Percentiles rank a stretch among this genome's conserved stretches.
These are phyloP conservation scores for Candida rishiriensis DNA, from an alignment of 805 yeast genomes.

Conservation along the genomic window DNA sequence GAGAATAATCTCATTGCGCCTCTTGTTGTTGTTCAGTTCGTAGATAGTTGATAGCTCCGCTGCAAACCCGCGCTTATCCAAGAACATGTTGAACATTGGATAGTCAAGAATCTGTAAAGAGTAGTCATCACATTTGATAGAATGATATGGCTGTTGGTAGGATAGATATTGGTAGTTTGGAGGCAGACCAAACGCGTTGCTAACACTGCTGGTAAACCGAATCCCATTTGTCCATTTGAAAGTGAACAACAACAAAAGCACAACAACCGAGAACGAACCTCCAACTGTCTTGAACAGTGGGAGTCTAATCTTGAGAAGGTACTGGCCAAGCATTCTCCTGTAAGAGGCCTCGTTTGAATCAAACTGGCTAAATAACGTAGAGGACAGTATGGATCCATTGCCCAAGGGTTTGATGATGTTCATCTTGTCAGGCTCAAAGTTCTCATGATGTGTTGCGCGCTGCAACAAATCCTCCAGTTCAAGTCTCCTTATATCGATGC, in stretches of 20 bases:
- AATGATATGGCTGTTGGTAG: not conserved
- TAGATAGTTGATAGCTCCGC: conserved; percentile 19
- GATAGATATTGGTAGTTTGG: not conserved
- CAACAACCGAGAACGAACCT: conserved; percentile 25
- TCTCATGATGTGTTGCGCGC: conserved; percentile 13
- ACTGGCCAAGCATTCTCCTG: conserved; percentile 25
- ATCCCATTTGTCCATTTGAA: conserved; percentile 33
- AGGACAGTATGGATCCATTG: conserved; percentile 18
- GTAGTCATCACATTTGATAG: conserved; percentile 1
- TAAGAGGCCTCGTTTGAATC: conserved; percentile 10
- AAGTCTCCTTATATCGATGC: conserved; percentile 60
- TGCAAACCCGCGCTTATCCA: conserved; percentile 28
- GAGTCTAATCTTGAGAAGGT: conserved; percentile 30
- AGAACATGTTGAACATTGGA: conserved; percentile 21
- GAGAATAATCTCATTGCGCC: conserved; percentile 11
- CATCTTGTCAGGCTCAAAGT: conserved; percentile 1
- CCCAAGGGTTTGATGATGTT: conserved; percentile 16
- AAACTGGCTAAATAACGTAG: conserved; percentile 11
- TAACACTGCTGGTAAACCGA: conserved; percentile 1
- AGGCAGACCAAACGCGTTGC: not conserved
- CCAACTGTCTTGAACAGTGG: conserved; percentile 34
- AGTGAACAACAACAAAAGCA: conserved; percentile 27
- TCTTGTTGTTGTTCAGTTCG: conserved; percentile 3
- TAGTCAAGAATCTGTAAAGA: conserved; percentile 7
- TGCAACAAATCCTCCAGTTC: conserved; percentile 55